Conservation (phyloP, 2,329 filamentous ascomycete species). For the Apiospora saccharicola region DNA sequence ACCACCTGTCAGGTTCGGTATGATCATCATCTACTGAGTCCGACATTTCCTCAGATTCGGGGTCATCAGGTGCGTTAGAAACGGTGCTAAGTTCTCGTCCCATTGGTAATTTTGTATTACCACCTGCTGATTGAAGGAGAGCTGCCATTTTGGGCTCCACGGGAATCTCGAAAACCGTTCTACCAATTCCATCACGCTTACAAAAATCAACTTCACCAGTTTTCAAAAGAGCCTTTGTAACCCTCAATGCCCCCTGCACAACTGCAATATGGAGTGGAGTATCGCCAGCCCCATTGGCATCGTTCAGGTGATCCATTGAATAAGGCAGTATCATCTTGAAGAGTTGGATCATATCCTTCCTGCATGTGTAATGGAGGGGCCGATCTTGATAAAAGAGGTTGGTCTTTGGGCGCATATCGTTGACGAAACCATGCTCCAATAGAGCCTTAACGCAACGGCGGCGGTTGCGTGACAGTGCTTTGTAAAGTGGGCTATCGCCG, state of each 20-base stretch:
- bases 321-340: background rate
- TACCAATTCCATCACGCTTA: background rate
- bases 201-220: background rate
- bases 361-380: background rate
- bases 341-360: accelerated
- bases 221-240: background rate
- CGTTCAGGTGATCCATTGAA: background rate
- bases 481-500: background rate
- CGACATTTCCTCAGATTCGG: background rate
- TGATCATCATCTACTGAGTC: background rate
- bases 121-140: background rate
- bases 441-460: accelerated
- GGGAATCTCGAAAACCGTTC: background rate
- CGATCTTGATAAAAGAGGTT: too few relatives aligned
- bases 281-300: background rate
- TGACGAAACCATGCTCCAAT: background rate
- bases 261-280: background rate
- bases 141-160: too few relatives aligned
- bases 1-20: too few relatives aligned
- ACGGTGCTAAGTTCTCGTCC: background rate
- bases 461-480: background rate
- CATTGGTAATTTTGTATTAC: background rate
- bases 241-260: background rate
- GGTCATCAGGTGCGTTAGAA: background rate
- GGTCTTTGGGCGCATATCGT: too few relatives aligned